phyloP scores from a whole-genome alignment of 805 yeast genomes.

The Candida germanica region DNA sequence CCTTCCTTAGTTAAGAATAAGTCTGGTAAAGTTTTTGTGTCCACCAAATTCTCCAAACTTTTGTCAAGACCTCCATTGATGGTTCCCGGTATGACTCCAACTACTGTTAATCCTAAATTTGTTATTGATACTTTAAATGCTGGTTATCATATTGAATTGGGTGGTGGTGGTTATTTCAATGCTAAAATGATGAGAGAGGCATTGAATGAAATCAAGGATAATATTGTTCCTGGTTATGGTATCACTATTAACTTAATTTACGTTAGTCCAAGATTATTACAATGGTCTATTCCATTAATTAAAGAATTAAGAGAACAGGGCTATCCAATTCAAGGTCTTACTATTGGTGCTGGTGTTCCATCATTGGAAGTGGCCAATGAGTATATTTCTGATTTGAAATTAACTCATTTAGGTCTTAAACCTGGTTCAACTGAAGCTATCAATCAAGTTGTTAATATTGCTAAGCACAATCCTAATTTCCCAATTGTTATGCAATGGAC shows the following conservation, averaged over 20 bases:
- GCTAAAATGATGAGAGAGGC: slow-evolving; percentile 72
- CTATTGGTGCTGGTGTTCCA: slow-evolving; percentile 99
- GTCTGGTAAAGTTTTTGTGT: slow-evolving; percentile 75
- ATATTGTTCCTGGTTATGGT: slow-evolving; percentile 80
- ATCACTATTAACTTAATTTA: slow-evolving; percentile 89
- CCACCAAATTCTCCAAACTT: slow-evolving; percentile 89
- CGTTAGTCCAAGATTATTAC: slow-evolving; percentile 95
- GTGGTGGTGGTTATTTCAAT: slow-evolving; percentile 97
- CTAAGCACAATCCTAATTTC: slow-evolving; percentile 93
- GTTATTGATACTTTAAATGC: slow-evolving; percentile 93
- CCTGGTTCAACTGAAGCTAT: slow-evolving; percentile 97
- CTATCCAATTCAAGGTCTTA: slow-evolving; percentile 91
- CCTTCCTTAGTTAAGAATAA: slow-evolving; percentile 79
- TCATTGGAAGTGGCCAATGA: slow-evolving; percentile 96
- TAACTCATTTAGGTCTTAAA: slow-evolving; percentile 92
- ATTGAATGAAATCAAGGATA: slow-evolving; percentile 63
- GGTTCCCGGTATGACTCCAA: slow-evolving; percentile 99
- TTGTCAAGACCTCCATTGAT: slow-evolving; percentile 93
- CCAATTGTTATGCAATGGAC: slow-evolving; percentile 99
- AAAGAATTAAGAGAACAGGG: slow-evolving; percentile 85
- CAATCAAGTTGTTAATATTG: slow-evolving; percentile 80
- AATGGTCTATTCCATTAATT: slow-evolving; percentile 98
- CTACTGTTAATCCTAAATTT: slow-evolving; percentile 91
- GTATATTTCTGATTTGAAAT: slow-evolving; percentile 87
- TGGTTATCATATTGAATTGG: slow-evolving; percentile 96